These are phyloP conservation scores for Thermomyces lanuginosus DNA, from an alignment of 2,329 filamentous ascomycete species.

Conservation along the genomic window DNA sequence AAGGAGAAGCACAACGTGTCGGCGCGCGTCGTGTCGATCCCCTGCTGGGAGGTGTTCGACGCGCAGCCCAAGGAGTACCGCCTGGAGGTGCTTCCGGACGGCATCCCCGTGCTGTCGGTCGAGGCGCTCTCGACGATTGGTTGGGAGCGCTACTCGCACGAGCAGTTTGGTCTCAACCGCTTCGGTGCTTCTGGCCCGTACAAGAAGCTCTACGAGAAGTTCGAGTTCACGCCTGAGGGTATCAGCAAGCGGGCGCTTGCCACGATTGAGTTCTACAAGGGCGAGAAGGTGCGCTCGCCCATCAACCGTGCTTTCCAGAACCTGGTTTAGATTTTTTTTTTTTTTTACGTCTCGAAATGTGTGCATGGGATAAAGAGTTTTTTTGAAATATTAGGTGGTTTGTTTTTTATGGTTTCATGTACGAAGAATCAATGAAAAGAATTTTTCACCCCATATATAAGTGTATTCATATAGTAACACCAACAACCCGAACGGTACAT, in stretches of 20 bases:
- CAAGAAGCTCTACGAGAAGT: constrained; percentile 99
- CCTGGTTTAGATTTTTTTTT: constrained; percentile 71
- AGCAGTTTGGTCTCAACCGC: constrained; percentile 98
- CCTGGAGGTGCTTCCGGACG: constrained; percentile 80
- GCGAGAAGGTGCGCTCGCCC: constrained; percentile 78
- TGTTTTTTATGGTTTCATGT: constrained; percentile 5
- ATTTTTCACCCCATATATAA: no score
- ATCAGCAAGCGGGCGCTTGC: constrained; percentile 85
- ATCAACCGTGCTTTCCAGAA: constrained; percentile 97
- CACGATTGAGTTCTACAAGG: constrained; percentile 97
- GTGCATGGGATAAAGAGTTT: constrained; percentile 1
- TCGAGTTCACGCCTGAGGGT: constrained; percentile 96
- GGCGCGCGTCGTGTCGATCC: constrained; percentile 85
- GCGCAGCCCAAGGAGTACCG: constrained; percentile 86
- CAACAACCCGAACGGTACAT: no score
- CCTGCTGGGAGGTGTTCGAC: constrained; percentile 96
- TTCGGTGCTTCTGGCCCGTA: constrained; percentile 96
- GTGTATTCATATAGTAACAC: no score
- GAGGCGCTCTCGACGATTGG: constrained; percentile 96
- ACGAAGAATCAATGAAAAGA: constrained; percentile 6
- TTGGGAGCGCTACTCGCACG: constrained; percentile 97
- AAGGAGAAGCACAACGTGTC: constrained; percentile 75
- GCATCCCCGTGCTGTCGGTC: constrained; percentile 80
- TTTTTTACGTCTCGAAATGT: constrained; percentile 14
- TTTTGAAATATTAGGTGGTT: not conserved